Base-by-base conservation (phyloP, 768 basidiomycete genomes). In the Lactifluus subvellereus region DNA sequence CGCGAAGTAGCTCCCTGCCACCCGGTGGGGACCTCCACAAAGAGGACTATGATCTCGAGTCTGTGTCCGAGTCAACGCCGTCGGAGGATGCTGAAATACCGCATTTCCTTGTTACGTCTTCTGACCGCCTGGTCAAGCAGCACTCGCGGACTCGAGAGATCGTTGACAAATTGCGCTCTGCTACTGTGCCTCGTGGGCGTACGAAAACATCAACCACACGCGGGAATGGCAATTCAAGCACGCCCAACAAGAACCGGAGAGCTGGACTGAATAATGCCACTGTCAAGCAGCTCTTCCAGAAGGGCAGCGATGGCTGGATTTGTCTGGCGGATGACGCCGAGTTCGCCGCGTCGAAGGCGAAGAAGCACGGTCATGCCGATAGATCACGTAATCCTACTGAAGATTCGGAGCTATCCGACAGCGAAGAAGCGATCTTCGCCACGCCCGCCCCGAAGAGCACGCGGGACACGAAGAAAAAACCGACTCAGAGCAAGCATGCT, bases 141-240 rank as follows among this genome's bases (percentile, higher is more conserved):
- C 76, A 82, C 22, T 85, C 84, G 22, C 80, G 79, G 68, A 86
- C 84, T 20, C 78, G 84, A 13, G 80, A 82, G 65, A 81, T 86
- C 47, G 81, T 86, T 35, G 84, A 86, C 65, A 77, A 78, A 40
- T 70, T 85, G 45, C 78, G 82, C 57, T 81, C 77, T 7, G 70
- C 73, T 50, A 60, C 68, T 16, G 56, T 68, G 3, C 67, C 69
- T 22, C 69, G 71, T 11, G 54, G 67, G 43, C 67, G 59, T 14
- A 48, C 65, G 32, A 68, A 66, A 62, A 53, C 55, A 16, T 48
- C 43, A 3, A 51, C 33, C 33, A 30, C 62, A 11, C 50, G 57
- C 30, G 50, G 27, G 22, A 57, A 22, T 47, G 30, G 45, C 16
- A 45, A 20, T 50, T 27, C 63, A 27, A 42, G 45, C 33, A 14